phyloP scores from a whole-genome alignment of 345 rosid genomes.

The Brassica carinata region DNA sequence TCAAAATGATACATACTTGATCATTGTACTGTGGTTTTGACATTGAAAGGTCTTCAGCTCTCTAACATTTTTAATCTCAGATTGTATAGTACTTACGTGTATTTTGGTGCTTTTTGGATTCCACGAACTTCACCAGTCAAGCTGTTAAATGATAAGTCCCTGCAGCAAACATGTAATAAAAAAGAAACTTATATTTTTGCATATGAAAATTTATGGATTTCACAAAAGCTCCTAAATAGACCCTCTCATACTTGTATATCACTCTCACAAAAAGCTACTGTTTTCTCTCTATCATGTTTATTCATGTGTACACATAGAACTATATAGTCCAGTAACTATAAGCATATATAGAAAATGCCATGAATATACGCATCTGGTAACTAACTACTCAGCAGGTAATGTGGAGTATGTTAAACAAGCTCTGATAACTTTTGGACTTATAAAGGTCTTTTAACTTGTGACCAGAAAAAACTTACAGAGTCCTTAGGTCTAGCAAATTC shows the following conservation, averaged over 20 bases:
- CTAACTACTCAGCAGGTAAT: too few relatives aligned
- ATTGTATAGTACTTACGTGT: conserved; percentile 13
- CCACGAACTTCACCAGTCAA: conserved; percentile 19
- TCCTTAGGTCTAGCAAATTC: not conserved
- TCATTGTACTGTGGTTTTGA: not conserved
- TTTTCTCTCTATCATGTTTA: too few relatives aligned
- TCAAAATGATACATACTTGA: not conserved
- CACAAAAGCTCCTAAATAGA: too few relatives aligned
- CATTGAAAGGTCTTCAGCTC: not conserved
- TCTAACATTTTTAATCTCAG: not conserved
- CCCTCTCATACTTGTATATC: too few relatives aligned
- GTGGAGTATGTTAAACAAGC: not conserved
- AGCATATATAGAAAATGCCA: too few relatives aligned
- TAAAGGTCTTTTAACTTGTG: too few relatives aligned
- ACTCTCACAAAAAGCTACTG: too few relatives aligned
- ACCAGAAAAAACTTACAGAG: conserved; percentile 22
- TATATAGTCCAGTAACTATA: too few relatives aligned
- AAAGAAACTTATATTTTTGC: too few relatives aligned
- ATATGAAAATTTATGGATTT: too few relatives aligned
- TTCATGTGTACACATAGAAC: too few relatives aligned
- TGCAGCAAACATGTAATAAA: not conserved
- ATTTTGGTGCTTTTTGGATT: not conserved
- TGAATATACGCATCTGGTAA: too few relatives aligned
- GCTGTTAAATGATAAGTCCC: conserved; percentile 31
- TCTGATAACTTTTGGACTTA: not conserved